Evolutionary conservation across 345 rosid species (phyloP).

Genomic region (Populus deltoides): DNA sequence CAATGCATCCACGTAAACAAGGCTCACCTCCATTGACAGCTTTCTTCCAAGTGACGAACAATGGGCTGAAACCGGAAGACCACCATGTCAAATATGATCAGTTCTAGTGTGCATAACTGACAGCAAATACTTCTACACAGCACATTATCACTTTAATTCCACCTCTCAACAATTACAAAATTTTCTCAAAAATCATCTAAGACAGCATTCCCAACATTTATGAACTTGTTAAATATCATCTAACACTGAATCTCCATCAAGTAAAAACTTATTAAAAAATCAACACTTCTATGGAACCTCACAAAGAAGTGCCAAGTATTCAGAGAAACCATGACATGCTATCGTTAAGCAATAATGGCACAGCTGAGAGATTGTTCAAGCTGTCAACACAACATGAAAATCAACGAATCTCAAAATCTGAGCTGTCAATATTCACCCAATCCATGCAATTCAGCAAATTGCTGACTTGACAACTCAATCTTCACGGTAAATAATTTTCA

Average conservation of each 20-base stretch:
- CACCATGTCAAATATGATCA: slow-evolving; percentile 4
- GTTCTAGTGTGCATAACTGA: not conserved
- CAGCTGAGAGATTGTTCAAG: not conserved
- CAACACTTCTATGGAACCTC: not conserved
- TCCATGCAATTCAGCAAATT: not conserved
- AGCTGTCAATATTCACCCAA: not conserved
- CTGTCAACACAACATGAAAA: not conserved
- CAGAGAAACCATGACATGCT: not conserved
- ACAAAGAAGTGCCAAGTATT: not conserved
- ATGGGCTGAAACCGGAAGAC: slow-evolving; percentile 56
- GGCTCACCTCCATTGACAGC: slow-evolving; percentile 85
- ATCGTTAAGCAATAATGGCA: not conserved
- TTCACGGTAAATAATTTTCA: not conserved
- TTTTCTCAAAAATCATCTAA: not conserved
- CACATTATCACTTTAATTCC: not conserved
- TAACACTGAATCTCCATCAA: not conserved
- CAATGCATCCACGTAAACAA: slow-evolving; percentile 97
- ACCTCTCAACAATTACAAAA: not conserved
- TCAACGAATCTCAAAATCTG: not conserved
- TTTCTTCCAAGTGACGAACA: slow-evolving; percentile 98
- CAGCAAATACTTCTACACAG: not conserved
- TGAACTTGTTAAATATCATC: not conserved
- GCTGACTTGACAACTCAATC: not conserved
- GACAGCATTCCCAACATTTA: not conserved
- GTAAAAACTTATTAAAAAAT: not conserved